phyloP scores from a whole-genome alignment of 768 basidiomycete genomes.

The Mycena latifolia region DNA sequence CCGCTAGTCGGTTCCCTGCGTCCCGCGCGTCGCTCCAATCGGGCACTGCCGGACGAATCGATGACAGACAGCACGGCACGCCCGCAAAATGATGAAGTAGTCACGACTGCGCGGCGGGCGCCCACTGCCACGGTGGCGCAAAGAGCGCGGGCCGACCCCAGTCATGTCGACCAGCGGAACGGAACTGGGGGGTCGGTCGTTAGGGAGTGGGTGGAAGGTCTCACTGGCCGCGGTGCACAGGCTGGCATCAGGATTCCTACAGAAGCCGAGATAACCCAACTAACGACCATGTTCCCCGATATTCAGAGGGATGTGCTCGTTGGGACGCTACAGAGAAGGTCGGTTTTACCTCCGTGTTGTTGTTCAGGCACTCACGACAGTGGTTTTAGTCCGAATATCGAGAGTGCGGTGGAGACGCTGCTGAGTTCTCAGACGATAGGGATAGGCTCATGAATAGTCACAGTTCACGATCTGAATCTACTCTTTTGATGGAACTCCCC shows the following conservation, averaged over 20 bases:
- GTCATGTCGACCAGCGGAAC: slow-evolving; percentile 36
- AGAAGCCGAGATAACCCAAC: slow-evolving; percentile 80
- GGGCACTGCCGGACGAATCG: slow-evolving; percentile 76
- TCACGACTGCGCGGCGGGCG: slow-evolving; percentile 69
- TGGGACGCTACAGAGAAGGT: slow-evolving; percentile 87
- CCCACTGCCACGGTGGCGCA: slow-evolving; percentile 36
- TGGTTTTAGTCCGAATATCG: slow-evolving; percentile 73
- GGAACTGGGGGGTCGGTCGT: slow-evolving; percentile 64
- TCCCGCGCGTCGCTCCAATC: slow-evolving; percentile 74
- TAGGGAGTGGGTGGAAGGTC: slow-evolving; percentile 84
- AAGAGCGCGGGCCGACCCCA: slow-evolving; percentile 37
- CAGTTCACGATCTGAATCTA: no score
- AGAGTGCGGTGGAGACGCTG: slow-evolving; percentile 86
- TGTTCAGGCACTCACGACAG: slow-evolving; percentile 18
- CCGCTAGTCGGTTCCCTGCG: slow-evolving; percentile 78
- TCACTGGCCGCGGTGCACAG: slow-evolving; percentile 74
- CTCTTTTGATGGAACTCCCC: no score
- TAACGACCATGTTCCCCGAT: slow-evolving; percentile 89
- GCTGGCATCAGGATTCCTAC: slow-evolving; percentile 76
- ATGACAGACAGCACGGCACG: slow-evolving; percentile 37
- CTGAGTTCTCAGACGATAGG: slow-evolving; percentile 59
- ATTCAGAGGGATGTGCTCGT: slow-evolving; percentile 79
- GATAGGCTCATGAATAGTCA: background rate
- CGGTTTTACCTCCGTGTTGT: slow-evolving; percentile 35
- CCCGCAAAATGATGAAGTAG: slow-evolving; percentile 65